These are phyloP conservation scores for Exophiala xenobiotica DNA, from an alignment of 2,329 filamentous ascomycete genomes.

Conservation along the genomic window DNA sequence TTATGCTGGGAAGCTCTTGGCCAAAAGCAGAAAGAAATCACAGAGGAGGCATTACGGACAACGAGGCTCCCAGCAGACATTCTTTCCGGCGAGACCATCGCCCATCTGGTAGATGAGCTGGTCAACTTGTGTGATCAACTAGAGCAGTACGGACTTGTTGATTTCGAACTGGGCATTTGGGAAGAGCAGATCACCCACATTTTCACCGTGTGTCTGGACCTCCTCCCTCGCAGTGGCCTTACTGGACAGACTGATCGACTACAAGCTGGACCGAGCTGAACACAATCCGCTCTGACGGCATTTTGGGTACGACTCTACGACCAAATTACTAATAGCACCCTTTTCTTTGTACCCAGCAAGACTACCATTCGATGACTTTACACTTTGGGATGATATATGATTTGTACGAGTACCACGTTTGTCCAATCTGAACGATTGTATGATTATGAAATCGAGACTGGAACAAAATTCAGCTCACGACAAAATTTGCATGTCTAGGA, in stretches of 20 bases:
- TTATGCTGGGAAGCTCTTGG: slow-evolving; percentile 82
- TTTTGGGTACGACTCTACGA: slow-evolving; percentile 13
- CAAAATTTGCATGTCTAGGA: neutral
- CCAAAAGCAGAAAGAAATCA: slow-evolving; percentile 78
- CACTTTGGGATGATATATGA: slow-evolving; percentile 25
- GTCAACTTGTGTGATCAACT: slow-evolving; percentile 80
- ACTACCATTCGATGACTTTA: slow-evolving; percentile 14
- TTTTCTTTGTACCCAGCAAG: slow-evolving; percentile 20
- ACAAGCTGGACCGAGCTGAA: slow-evolving; percentile 6
- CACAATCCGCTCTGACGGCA: neutral
- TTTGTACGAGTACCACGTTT: slow-evolving; percentile 24
- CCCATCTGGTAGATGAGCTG: slow-evolving; percentile 78
- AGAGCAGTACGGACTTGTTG: slow-evolving; percentile 88
- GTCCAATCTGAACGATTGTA: slow-evolving; percentile 20
- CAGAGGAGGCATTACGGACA: slow-evolving; percentile 58
- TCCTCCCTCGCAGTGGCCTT: slow-evolving; percentile 11
- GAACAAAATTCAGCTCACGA: neutral
- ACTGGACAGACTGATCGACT: slow-evolving; percentile 1
- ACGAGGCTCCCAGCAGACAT: slow-evolving; percentile 59
- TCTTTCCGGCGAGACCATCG: slow-evolving; percentile 67
- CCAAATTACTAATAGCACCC: slow-evolving; percentile 6
- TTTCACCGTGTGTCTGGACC: slow-evolving; percentile 23
- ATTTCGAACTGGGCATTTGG: slow-evolving; percentile 96
- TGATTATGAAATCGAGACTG: slow-evolving; percentile 17
- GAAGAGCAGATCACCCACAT: slow-evolving; percentile 81